These are phyloP conservation scores for Alternaria infectoria DNA, from an alignment of 2,329 filamentous ascomycete genomes.

Conservation along the genomic window DNA sequence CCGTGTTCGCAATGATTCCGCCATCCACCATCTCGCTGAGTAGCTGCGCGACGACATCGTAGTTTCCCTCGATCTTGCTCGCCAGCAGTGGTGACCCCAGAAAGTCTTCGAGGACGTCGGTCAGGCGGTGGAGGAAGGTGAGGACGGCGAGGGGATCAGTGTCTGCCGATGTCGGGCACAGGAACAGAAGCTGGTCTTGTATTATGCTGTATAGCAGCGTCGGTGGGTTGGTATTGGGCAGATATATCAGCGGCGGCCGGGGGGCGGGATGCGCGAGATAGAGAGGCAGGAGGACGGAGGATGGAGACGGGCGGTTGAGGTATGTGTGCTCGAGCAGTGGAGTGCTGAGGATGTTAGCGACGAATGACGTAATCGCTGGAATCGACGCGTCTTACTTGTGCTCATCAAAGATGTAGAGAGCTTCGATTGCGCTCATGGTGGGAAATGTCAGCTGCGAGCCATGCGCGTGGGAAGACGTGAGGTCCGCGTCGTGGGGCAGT, in stretches of 20 bases:
- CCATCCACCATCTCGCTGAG: conserved; percentile 96
- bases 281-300: conserved; percentile 78
- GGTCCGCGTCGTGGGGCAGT: conserved; percentile 23
- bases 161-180: conserved; percentile 84
- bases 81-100: conserved; percentile 85
- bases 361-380: not conserved
- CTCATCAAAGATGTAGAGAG: conserved; percentile 96
- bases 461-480: conserved; percentile 21
- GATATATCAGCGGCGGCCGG: conserved; percentile 84
- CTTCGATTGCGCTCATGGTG: conserved; percentile 78
- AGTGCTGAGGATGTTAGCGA: conserved; percentile 61
- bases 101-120: conserved; percentile 94
- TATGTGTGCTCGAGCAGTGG: conserved; percentile 90
- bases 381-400: conserved; percentile 72
- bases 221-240: conserved; percentile 80
- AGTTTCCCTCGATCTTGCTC: conserved; percentile 84
- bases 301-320: conserved; percentile 78
- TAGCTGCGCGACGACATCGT: conserved; percentile 92
- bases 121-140: conserved; percentile 91
- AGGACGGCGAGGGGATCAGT: conserved; percentile 87
- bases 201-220: conserved; percentile 86
- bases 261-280: conserved; percentile 84
- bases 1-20: conserved; percentile 85
- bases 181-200: conserved; percentile 86
- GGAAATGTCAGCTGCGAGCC: conserved; percentile 17